Percentiles rank a stretch among this genome's conserved stretches.
phyloP scores from a whole-genome alignment of 2,329 filamentous ascomycete genomes.

The Metarhizium brunneum region DNA sequence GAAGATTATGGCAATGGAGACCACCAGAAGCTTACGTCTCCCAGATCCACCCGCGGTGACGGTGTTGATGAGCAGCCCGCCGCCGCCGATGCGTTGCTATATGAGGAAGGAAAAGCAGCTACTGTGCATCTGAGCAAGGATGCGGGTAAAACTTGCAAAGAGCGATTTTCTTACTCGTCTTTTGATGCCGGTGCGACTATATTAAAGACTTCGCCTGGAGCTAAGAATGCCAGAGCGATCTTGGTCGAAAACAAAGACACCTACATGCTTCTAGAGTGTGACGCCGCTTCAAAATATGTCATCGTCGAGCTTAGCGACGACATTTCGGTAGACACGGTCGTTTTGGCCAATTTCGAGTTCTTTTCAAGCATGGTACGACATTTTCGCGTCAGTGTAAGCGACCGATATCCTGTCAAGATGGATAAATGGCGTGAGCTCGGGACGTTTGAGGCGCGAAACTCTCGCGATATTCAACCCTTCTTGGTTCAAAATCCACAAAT shows the following conservation, averaged over 20 bases:
- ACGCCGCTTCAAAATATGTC: slow-evolving; percentile 79
- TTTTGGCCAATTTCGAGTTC: slow-evolving; percentile 98
- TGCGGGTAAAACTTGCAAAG: slow-evolving; percentile 94
- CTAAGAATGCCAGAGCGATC: slow-evolving; percentile 81
- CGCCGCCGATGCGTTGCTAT: slow-evolving; percentile 23
- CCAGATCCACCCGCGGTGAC: slow-evolving; percentile 10
- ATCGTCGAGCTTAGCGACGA: slow-evolving; percentile 89
- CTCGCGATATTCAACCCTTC: slow-evolving; percentile 89
- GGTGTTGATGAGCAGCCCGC: slow-evolving; percentile 20
- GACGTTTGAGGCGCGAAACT: slow-evolving; percentile 84
- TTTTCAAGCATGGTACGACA: slow-evolving; percentile 94
- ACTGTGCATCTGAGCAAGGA: slow-evolving; percentile 69
- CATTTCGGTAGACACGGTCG: slow-evolving; percentile 82
- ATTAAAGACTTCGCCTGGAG: slow-evolving; percentile 77
- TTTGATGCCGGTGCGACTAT: slow-evolving; percentile 95
- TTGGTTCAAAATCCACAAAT: slow-evolving; percentile 90
- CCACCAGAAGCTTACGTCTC: slow-evolving; percentile 2
- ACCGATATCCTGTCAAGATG: slow-evolving; percentile 84
- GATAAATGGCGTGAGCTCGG: slow-evolving; percentile 89
- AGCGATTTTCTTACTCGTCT: slow-evolving; percentile 93
- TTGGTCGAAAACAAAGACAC: slow-evolving; percentile 96
- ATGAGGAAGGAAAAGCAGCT: slow-evolving; percentile 39
- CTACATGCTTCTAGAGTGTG: slow-evolving; percentile 94
- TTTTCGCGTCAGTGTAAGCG: slow-evolving; percentile 86
- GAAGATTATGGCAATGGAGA: slow-evolving; percentile 24